phyloP scores from a whole-genome alignment of 2,329 filamentous ascomycete species.

The Stachybotrys elegans region DNA sequence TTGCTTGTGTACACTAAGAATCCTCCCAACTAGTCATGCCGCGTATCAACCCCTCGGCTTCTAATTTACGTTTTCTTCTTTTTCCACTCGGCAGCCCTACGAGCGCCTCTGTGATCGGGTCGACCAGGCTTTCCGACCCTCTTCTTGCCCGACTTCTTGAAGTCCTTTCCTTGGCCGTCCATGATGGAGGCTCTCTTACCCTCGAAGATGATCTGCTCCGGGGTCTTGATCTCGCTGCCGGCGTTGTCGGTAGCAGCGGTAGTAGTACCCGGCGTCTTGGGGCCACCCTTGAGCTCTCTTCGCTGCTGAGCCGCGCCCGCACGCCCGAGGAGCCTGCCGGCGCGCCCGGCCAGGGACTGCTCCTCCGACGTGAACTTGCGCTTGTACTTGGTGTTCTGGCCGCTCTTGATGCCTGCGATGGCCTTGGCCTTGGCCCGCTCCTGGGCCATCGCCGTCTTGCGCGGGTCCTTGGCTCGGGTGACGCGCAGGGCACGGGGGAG shows the following conservation, averaged over 20 bases:
- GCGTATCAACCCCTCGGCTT: too few species aligned
- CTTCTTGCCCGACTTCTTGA: constrained; percentile 43
- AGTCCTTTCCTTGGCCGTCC: constrained; percentile 57
- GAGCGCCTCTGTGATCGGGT: constrained; percentile 32
- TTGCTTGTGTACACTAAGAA: too few species aligned
- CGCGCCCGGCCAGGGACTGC: constrained; percentile 67
- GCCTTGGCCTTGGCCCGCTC: constrained; percentile 23
- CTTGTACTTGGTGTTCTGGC: constrained; percentile 51
- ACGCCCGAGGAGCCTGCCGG: constrained; percentile 67
- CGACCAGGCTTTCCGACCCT: constrained; percentile 28
- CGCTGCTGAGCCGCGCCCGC: constrained; percentile 52
- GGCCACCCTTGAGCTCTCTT: constrained; percentile 18
- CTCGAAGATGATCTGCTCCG: constrained; percentile 75
- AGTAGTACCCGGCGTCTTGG: neutral
- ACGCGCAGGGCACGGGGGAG: constrained; percentile 86
- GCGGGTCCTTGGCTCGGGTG: constrained; percentile 72
- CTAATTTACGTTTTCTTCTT: constrained; percentile 29
- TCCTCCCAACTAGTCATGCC: too few species aligned
- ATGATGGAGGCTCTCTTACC: constrained; percentile 67
- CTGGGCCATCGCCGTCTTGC: constrained; percentile 50
- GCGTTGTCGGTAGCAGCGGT: constrained; percentile 6
- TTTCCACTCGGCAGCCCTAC: constrained; percentile 39
- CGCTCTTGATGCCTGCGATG: constrained; percentile 30
- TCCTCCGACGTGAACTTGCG: constrained; percentile 67
- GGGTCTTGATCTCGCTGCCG: constrained; percentile 42